Base-by-base conservation (phyloP, 2,329 filamentous ascomycete genomes). In the Aspergillus sp. region DNA sequence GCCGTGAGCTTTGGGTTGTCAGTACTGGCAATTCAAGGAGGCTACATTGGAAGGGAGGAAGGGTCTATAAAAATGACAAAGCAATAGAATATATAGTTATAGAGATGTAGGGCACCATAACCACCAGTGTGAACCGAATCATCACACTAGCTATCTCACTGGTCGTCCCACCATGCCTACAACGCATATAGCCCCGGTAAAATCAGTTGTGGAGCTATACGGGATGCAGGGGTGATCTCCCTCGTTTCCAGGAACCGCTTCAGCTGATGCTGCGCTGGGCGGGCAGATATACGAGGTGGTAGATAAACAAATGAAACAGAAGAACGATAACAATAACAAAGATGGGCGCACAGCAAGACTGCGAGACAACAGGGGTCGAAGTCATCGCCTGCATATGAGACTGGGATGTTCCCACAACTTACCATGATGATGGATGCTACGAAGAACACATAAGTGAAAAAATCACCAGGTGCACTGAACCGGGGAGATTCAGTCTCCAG, bases 221-320 rank as follows among this genome's bases (percentile, higher is more conserved):
- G 79, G 83, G 82, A 82, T 84, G 84, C 82, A 86, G 85, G 88
- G 89, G 87, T 85, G 81, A 86, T 91, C 88, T 91, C 84, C 89
- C 89, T 91, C 89, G 82, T 79, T 87, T 90, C 81, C 88, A 91
- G 89, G 89, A 91, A 91, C 89, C 89, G 89, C 78, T 84, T 89
- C 88, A 91, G 88, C 82, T 86, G 47, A 89, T 84, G 79, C 63
- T 72, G 65, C 68, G 84, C 89, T 90, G 89, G 86, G 85, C 89
- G 89, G 89, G 89, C 89, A 91, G 89, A 90, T 90, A 79, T 84
- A 80, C 80, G 86, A 88, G 87, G 86, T 86, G 75, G 63, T 57
- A 61, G 66, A 62, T 59, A 65, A 64, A 50, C 56, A 59, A 60
- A 64, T 58, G 61, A 54, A 55, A 56, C 23, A 43, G 43, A 62